phyloP scores from a whole-genome alignment of 257 asterid species.

The Leonotis leonurus region DNA sequence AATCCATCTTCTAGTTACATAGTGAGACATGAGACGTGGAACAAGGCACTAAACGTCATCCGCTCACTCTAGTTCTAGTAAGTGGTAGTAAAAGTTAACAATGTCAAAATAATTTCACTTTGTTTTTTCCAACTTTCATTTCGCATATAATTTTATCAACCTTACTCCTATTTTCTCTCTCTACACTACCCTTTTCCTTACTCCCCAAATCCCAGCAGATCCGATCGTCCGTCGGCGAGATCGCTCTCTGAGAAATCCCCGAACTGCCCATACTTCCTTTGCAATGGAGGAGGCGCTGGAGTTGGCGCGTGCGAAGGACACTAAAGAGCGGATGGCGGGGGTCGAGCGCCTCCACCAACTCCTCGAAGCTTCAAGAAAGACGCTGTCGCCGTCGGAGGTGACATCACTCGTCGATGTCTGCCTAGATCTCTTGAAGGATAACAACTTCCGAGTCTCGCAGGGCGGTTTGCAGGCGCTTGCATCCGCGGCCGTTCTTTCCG shows the following conservation, averaged over 20 bases:
- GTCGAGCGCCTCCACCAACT: slow-evolving; percentile 92
- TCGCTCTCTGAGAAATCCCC: slow-evolving; percentile 15
- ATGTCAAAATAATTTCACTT: no score
- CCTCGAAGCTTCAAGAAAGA: slow-evolving; percentile 82
- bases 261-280: slow-evolving; percentile 10
- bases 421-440: slow-evolving; percentile 94
- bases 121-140: no score
- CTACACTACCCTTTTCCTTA: no score
- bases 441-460: slow-evolving; percentile 88
- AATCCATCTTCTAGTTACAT: no score
- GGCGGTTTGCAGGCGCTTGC: slow-evolving; percentile 95
- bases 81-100: no score
- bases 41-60: no score
- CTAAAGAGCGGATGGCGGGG: slow-evolving; percentile 99
- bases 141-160: no score
- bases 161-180: slow-evolving; percentile 14
- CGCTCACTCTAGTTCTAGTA: no score
- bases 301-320: slow-evolving; percentile 94
- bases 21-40: no score
- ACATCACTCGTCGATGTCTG: slow-evolving; percentile 80
- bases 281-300: slow-evolving; percentile 95
- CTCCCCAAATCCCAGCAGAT: no score
- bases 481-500: slow-evolving; percentile 94
- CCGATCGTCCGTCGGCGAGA: slow-evolving; percentile 36
- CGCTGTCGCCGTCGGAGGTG: slow-evolving; percentile 67